Evolutionary conservation across 73 alveolate genomes (phyloP).

Genomic region (Paramecium pentaurelia): DNA sequence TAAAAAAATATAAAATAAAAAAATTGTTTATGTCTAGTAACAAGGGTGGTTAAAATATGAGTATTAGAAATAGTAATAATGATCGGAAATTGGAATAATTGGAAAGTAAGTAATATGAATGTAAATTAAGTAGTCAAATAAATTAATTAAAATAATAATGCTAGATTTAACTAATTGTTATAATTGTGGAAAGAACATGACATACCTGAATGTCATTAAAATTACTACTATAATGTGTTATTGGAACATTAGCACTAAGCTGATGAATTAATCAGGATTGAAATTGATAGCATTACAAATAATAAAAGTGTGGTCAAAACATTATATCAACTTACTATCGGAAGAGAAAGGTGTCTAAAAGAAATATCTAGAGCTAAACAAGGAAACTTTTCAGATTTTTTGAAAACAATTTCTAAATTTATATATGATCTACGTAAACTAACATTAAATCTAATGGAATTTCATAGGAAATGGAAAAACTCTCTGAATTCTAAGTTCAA

Average conservation of each 20-base stretch:
- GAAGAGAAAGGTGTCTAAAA: not conserved
- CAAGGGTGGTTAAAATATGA: not conserved
- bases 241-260: not conserved
- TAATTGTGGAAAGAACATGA: not conserved
- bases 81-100: not conserved
- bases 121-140: not conserved
- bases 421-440: too few species aligned
- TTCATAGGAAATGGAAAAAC: too few species aligned
- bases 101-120: not conserved
- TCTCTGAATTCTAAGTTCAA: not conserved
- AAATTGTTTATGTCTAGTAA: not conserved
- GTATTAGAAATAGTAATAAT: not conserved
- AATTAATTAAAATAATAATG: not conserved
- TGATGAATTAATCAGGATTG: not conserved
- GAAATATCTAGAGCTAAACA: not conserved
- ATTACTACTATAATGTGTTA: not conserved
- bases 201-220: not conserved
- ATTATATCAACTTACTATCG: not conserved
- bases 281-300: not conserved
- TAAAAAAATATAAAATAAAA: not conserved
- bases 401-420: too few species aligned
- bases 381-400: too few species aligned
- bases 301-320: not conserved
- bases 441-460: too few species aligned
- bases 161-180: not conserved